phyloP scores from a whole-genome alignment of 352 stramenopile species.

The Globisporangium paroecandrum region DNA sequence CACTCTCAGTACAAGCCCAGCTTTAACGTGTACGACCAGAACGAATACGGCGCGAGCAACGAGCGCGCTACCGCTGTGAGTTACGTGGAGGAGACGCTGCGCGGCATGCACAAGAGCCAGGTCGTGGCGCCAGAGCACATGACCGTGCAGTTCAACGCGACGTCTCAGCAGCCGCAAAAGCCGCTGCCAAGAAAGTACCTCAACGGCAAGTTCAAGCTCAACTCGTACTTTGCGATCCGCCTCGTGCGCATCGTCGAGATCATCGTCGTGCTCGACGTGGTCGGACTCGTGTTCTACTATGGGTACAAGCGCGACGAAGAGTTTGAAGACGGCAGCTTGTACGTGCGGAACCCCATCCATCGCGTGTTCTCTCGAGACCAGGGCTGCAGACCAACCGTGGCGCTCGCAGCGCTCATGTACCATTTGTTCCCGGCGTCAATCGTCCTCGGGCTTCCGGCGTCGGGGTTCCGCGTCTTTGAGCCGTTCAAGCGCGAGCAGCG shows the following conservation, averaged over 20 bases:
- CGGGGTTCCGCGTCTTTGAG: slow-evolving; percentile 61
- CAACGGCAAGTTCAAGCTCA: slow-evolving; percentile 61
- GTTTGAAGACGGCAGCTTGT: slow-evolving; percentile 34
- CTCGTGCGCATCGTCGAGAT: slow-evolving; percentile 59
- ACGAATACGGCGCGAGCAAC: slow-evolving; percentile 11
- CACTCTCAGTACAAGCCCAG: slow-evolving; percentile 6
- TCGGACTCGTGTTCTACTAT: slow-evolving; percentile 64
- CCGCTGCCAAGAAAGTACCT: slow-evolving; percentile 39
- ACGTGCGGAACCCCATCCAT: slow-evolving; percentile 40
- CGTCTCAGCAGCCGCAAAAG: slow-evolving; percentile 19
- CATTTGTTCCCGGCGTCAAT: slow-evolving; percentile 63
- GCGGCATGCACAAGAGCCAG: slow-evolving; percentile 12
- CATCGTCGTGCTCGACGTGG: slow-evolving; percentile 50
- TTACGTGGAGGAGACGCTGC: slow-evolving; percentile 19
- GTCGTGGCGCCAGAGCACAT: slow-evolving; percentile 8
- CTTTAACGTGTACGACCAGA: not conserved
- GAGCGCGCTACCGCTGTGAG: slow-evolving; percentile 11
- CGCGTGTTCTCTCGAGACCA: slow-evolving; percentile 38
- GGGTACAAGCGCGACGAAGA: slow-evolving; percentile 30
- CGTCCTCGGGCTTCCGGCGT: slow-evolving; percentile 60
- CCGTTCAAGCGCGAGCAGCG: slow-evolving; percentile 67
- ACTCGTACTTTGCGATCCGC: slow-evolving; percentile 78
- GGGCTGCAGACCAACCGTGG: slow-evolving; percentile 45
- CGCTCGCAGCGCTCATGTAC: slow-evolving; percentile 64
- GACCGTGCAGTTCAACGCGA: slow-evolving; percentile 38